These are phyloP conservation scores for Anthostomella pinea DNA, from an alignment of 2,329 filamentous ascomycete genomes.

Conservation along the genomic window DNA sequence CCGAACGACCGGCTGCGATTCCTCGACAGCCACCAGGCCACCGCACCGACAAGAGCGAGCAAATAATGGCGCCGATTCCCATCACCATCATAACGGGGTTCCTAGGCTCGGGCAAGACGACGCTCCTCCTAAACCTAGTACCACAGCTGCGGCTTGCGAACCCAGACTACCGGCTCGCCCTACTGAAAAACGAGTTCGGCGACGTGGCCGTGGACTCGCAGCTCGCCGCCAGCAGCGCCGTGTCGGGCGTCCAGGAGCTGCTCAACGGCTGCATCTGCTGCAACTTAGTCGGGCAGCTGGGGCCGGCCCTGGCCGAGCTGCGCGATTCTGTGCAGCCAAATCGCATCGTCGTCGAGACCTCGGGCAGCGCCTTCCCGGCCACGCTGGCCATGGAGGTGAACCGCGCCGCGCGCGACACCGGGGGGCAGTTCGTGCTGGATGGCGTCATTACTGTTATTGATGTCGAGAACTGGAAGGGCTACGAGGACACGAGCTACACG, in stretches of 20 bases:
- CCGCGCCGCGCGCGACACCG: constrained; percentile 67
- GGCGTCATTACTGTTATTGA: constrained; percentile 89
- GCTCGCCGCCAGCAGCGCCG: constrained; percentile 76
- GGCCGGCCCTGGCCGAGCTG: constrained; percentile 75
- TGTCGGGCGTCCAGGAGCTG: constrained; percentile 87
- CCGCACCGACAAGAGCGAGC: background rate
- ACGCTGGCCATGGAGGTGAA: constrained; percentile 91
- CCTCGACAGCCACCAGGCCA: too few relatives aligned
- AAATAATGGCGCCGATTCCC: constrained; percentile 66
- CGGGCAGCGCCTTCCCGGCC: constrained; percentile 81
- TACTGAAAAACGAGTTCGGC: constrained; percentile 98
- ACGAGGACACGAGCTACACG: constrained; percentile 87
- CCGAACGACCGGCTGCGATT: too few relatives aligned
- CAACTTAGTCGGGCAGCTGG: constrained; percentile 91
- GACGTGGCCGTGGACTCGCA: constrained; percentile 92
- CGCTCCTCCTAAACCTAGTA: constrained; percentile 88
- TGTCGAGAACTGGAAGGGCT: constrained; percentile 92
- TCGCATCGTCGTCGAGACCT: constrained; percentile 91
- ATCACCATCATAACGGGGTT: constrained; percentile 97
- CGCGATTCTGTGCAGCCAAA: constrained; percentile 60
- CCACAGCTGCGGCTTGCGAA: constrained; percentile 78
- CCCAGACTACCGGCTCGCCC: constrained; percentile 77
- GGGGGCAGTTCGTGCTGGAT: constrained; percentile 69
- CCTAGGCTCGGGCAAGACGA: constrained; percentile 93
- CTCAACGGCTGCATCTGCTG: constrained; percentile 99